These are phyloP conservation scores for Hypomontagnella monticulosa DNA, from an alignment of 495 filamentous ascomycete species.

Conservation along the genomic window DNA sequence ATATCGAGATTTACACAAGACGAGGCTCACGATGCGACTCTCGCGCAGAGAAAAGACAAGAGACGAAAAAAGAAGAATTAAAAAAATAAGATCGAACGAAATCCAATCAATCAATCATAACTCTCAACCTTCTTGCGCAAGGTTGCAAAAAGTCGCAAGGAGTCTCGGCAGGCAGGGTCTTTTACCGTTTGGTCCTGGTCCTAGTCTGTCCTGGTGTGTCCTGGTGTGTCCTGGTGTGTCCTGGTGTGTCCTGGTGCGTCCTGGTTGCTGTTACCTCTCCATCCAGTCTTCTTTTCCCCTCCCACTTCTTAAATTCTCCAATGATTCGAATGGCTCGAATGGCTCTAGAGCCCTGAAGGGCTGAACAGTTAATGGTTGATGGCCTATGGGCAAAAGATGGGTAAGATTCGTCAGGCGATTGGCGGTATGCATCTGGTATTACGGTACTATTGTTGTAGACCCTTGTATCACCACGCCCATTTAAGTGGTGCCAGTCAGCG, in stretches of 20 bases:
- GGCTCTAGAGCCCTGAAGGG: conserved; percentile 32
- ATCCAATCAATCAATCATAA: conserved; percentile 34
- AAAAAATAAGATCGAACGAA: conserved; percentile 19
- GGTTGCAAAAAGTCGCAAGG: conserved; percentile 3
- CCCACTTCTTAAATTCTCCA: conserved; percentile 22
- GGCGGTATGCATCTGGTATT: conserved; percentile 29
- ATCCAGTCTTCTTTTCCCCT: background rate
- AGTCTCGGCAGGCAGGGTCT: conserved; percentile 27
- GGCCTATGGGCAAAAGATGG: conserved; percentile 1
- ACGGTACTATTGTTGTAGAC: conserved; percentile 28
- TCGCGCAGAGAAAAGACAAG: conserved; percentile 4
- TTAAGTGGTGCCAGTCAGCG: conserved; percentile 31
- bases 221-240: too few relatives aligned
- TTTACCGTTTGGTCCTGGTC: conserved; percentile 13
- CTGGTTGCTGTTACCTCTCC: background rate
- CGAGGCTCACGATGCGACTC: conserved; percentile 12
- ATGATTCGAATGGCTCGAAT: too few relatives aligned
- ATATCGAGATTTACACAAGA: conserved; percentile 22
- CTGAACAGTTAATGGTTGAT: conserved; percentile 24
- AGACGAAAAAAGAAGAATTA: conserved; percentile 10
- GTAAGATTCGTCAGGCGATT: conserved; percentile 25
- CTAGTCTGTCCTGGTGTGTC: too few relatives aligned
- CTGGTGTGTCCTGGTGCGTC: too few relatives aligned
- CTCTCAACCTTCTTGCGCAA: conserved; percentile 30
- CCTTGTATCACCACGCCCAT: conserved; percentile 27